Conservation (phyloP, 2,329 filamentous ascomycete genomes). For the Penicillium thymicola region DNA sequence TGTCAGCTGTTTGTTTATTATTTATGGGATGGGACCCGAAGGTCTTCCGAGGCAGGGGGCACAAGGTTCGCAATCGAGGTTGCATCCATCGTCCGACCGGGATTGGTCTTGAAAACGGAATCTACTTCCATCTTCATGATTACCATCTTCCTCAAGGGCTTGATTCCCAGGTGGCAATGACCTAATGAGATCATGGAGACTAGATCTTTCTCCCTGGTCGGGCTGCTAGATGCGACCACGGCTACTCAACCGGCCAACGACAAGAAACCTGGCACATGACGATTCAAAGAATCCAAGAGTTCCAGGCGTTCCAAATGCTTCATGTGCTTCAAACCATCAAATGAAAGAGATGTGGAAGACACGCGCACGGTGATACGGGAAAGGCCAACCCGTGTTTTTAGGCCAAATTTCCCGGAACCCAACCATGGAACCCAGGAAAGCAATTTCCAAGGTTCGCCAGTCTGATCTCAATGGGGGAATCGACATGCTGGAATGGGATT, state of each 20-base stretch:
- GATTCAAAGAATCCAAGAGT: background rate
- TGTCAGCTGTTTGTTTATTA: background rate
- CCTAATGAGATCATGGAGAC: background rate
- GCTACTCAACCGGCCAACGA: background rate
- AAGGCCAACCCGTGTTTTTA: constrained; percentile 21
- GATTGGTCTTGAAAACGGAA: background rate
- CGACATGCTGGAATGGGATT: background rate
- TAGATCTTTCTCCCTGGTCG: background rate
- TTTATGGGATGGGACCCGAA: background rate
- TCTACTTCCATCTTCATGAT: background rate
- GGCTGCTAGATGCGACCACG: background rate
- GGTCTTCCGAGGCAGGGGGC: background rate
- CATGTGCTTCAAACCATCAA: background rate
- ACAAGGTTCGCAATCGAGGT: background rate
- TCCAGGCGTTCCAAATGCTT: background rate
- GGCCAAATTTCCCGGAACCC: background rate
- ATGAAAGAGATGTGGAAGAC: constrained; percentile 22
- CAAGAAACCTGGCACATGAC: background rate
- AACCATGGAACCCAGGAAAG: background rate
- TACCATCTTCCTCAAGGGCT: background rate
- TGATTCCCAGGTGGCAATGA: background rate
- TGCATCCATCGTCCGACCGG: constrained; percentile 4
- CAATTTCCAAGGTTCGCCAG: background rate
- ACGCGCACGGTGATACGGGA: constrained; percentile 23
- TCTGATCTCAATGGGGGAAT: background rate